Base-by-base conservation (phyloP, 2,329 filamentous ascomycete genomes). In the Davidsoniella australis region DNA sequence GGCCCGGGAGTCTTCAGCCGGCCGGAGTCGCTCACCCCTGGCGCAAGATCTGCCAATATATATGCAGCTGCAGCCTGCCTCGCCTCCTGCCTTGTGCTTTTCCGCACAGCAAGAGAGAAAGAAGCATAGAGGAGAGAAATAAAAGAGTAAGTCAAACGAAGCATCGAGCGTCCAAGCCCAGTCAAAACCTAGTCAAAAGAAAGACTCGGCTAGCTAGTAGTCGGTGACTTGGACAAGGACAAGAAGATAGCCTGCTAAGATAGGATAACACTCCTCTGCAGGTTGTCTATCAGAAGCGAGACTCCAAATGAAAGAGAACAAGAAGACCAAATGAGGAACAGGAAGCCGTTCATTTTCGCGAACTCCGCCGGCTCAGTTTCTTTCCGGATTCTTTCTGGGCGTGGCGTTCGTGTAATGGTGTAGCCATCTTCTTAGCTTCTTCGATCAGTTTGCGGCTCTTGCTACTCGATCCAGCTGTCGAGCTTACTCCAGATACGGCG, bases 401-500 rank as follows among this genome's bases (percentile, higher is more conserved):
- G 14, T 49, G 47, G 12, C 50, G 26, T 14, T 49, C 41, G 39
- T 52, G 50, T 42, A 52, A 40, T n/a, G 50, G 50, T 43, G 46
- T 49, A 7, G 50, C 50, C n/a, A 47, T 49, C 43, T 52, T 52
- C 50, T 52, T 52, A n/a, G 46, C 41, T 16, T 52, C 50, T 39
- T 52, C 50, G 24, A 52, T 52, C 12, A 40, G 36, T 29, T 52
- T 52, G 26, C 50, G 47, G 24, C 36, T 44, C 12, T 18, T 47
- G 33, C 45, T 37, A 6, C 33, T 47, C 18, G 33, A 36, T 14
- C 36, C 48, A 16, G 23, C 39, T 6, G n/a, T 42, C 23, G 41
- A 24, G 8, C 24, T 17, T 20, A 12, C 14, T n/a, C 12, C 18
- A 2, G 46, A 29, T 2, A 48, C 26, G 2, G 48, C 42, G 10